These are phyloP conservation scores for Hordeum marinum DNA, from an alignment of 176 grass and related monocot species.

Conservation along the genomic window DNA sequence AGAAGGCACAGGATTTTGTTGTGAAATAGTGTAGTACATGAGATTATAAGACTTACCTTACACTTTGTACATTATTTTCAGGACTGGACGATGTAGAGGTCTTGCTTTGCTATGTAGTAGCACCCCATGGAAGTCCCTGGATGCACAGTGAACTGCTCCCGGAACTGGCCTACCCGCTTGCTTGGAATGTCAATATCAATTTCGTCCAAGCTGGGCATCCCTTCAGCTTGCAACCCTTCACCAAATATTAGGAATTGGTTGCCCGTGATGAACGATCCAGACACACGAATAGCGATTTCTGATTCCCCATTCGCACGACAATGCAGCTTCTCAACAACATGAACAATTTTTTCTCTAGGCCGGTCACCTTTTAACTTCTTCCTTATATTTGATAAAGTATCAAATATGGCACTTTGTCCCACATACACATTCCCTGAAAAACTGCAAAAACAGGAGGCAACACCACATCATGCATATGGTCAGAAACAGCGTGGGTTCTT, in stretches of 20 bases:
- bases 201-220: conserved; percentile 74
- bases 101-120: conserved; percentile 68
- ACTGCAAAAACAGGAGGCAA: conserved; percentile 39
- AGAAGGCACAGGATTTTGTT: not conserved
- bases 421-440: conserved; percentile 63
- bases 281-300: conserved; percentile 66
- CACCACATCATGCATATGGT: not conserved
- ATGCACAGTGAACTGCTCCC: conserved; percentile 72
- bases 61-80: conserved; percentile 19
- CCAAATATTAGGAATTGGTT: conserved; percentile 83
- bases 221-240: conserved; percentile 77
- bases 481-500: not conserved
- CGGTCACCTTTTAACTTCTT: conserved; percentile 71
- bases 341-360: conserved; percentile 78
- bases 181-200: conserved; percentile 54
- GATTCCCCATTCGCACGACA: conserved; percentile 49
- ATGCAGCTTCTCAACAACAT: conserved; percentile 90
- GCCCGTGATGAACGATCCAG: conserved; percentile 78
- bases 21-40: not conserved
- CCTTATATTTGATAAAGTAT: conserved; percentile 65
- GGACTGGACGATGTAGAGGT: conserved; percentile 64
- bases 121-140: conserved; percentile 64
- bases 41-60: conserved; percentile 9
- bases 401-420: conserved; percentile 65
- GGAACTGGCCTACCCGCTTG: conserved; percentile 70